Evolutionary conservation across 1,139 yeast species (phyloP), one percentile per base, ranked within the genome.

Genomic region (Diutina catenulata): DNA sequence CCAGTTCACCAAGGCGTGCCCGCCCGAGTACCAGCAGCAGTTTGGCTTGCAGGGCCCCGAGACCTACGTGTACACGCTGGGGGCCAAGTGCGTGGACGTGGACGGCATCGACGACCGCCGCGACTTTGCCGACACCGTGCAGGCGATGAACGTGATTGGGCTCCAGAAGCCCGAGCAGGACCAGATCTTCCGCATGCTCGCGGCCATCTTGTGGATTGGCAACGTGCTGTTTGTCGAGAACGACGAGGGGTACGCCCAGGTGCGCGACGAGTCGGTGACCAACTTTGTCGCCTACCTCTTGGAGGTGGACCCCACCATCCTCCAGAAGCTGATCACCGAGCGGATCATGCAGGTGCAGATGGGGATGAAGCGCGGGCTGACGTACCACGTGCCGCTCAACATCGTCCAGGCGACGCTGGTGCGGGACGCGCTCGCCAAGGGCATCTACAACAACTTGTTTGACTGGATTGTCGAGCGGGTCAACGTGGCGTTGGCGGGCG

Each of bases 381-480:
- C 93, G 3, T 93, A 91, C 54, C 95, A 93, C 53, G 93, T 87
- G 24, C 98, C 98, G 1, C 68, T 93, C 47, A 93, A 93, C 51
- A 71, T 74, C 27, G 87, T 83, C 1, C 99, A 93, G 58, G 98
- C 98, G 0, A 76, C 80, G 5, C 94, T 98, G 1, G 95, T 87
- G 9, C 74, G 94, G 48, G 97, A 93, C 58, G 96, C 96, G 2
- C 67, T 93, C 40, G 95, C 98, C 3, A 93, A 88, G 59, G 97
- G 95, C 3, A 72, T 93, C 37, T 93, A 93, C 63, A 86, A 79
- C 56, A 88, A 88, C 50, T 63, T 93, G 42, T 93, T 93, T 52
- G 97, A 93, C 43, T 88, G 98, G 97, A 87, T 93, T 50, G 97
- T 93, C n/a, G 86, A 71, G 41, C 76, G 98, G 54, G 95, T 93